phyloP scores from a whole-genome alignment of 768 basidiomycete species.

The Pleurotus ostreatus region DNA sequence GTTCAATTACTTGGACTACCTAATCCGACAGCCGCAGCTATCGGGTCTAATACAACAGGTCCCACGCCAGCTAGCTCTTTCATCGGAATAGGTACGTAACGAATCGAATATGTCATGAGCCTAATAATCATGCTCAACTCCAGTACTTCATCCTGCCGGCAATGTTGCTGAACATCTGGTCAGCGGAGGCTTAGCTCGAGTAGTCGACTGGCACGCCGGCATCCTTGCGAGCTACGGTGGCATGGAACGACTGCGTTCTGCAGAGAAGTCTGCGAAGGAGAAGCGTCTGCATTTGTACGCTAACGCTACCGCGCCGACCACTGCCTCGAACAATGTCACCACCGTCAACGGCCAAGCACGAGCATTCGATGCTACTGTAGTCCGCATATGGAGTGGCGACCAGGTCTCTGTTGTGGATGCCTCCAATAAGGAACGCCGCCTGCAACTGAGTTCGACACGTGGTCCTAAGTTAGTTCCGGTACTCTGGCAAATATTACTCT shows the following conservation, averaged over 20 bases:
- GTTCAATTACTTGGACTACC: conserved; percentile 80
- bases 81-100: conserved; percentile 72
- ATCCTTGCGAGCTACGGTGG: conserved; percentile 81
- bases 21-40: conserved; percentile 73
- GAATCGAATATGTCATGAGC: not conserved
- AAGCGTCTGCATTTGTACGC: conserved; percentile 70
- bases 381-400: conserved; percentile 90
- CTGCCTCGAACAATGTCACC: conserved; percentile 38
- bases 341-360: conserved; percentile 37
- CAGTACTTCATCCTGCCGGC: conserved; percentile 87
- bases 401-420: conserved; percentile 80
- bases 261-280: conserved; percentile 79
- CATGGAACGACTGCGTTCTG: conserved; percentile 83
- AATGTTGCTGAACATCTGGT: conserved; percentile 92
- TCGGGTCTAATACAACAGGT: conserved; percentile 55
- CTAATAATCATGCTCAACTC: conserved; percentile 1
- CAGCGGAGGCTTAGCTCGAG: conserved; percentile 78
- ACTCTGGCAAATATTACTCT: not conserved
- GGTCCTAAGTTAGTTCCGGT: conserved; percentile 61
- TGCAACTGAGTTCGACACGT: conserved; percentile 86
- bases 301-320: conserved; percentile 36
- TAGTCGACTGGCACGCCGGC: conserved; percentile 98
- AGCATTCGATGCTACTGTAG: conserved; percentile 77
- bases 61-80: conserved; percentile 77
- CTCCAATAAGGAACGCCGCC: conserved; percentile 67